Percentiles rank a stretch among this genome's conserved stretches.
Conservation (phyloP, 768 basidiomycete genomes). For the Coprinopsis marcescibilis region DNA sequence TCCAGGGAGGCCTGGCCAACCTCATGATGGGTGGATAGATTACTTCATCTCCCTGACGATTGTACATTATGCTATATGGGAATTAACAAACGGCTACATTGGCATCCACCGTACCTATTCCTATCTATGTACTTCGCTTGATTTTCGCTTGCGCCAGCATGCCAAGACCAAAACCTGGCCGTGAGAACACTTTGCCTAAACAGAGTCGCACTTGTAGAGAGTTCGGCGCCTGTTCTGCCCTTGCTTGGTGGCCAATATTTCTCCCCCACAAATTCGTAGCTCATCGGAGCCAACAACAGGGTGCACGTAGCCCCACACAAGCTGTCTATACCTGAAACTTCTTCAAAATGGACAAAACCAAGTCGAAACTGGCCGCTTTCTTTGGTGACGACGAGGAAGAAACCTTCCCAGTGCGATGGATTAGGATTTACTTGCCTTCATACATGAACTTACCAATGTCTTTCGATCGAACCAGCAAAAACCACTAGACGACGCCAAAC, state of each 20-base stretch:
- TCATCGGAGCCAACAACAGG: no score
- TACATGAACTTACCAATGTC: slow-evolving; percentile 57
- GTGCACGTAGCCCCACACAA: no score
- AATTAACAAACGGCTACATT: background rate
- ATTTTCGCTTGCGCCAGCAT: background rate
- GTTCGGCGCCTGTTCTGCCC: no score
- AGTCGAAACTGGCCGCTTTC: slow-evolving; percentile 68
- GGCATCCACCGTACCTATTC: background rate
- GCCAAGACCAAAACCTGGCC: no score
- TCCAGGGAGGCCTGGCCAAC: slow-evolving; percentile 56
- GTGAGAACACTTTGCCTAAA: no score
- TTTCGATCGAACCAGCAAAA: slow-evolving; percentile 63
- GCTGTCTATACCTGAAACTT: background rate
- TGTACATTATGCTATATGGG: no score
- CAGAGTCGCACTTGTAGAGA: no score
- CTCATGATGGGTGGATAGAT: slow-evolving; percentile 54
- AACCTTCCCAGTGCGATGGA: slow-evolving; percentile 87
- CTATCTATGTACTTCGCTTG: background rate
- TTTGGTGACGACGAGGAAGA: slow-evolving; percentile 85
- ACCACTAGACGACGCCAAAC: slow-evolving; percentile 78
- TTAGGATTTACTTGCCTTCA: slow-evolving; percentile 54
- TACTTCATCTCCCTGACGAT: no score
- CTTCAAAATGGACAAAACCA: slow-evolving; percentile 57
- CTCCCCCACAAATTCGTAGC: no score
- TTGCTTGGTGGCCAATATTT: no score